A percentile compares a stretch with the other conserved stretches of the same genome.
These are phyloP conservation scores for Saksenaea oblongispora DNA, from an alignment of 371 early-diverging fungal species.

Conservation along the genomic window DNA sequence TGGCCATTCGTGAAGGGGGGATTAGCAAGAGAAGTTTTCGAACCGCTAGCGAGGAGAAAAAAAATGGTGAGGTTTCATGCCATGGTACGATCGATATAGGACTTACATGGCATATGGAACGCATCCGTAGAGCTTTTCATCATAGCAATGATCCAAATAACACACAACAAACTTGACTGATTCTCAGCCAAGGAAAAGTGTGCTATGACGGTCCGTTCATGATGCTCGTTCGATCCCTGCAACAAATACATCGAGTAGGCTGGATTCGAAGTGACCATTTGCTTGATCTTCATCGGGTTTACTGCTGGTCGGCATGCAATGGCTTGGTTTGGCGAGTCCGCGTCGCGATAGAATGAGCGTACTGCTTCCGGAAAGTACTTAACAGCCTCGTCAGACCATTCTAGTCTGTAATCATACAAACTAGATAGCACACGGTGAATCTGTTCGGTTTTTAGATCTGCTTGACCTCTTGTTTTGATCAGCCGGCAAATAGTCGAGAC, in stretches of 20 bases:
- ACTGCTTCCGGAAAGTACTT: constrained; percentile 59
- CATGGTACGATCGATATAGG: neutral
- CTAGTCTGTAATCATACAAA: constrained; percentile 53
- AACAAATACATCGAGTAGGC: constrained; percentile 30
- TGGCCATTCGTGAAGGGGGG: constrained; percentile 69
- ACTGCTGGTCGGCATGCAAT: constrained; percentile 28
- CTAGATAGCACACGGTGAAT: constrained; percentile 54
- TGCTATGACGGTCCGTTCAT: constrained; percentile 32
- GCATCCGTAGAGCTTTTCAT: constrained; percentile 34
- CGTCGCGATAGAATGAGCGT: constrained; percentile 45
- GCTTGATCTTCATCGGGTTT: constrained; percentile 34
- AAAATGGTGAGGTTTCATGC: neutral
- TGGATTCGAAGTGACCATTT: constrained; percentile 32
- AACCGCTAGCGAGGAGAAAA: constrained; percentile 38
- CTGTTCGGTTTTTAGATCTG: constrained; percentile 60
- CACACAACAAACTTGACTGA: constrained; percentile 68
- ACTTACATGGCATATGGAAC: constrained; percentile 41
- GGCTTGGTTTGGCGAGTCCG: constrained; percentile 24
- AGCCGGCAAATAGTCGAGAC: constrained; percentile 60
- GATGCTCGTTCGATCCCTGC: constrained; percentile 38
- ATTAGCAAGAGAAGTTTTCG: constrained; percentile 69
- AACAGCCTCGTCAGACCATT: constrained; percentile 59
- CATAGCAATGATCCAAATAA: constrained; percentile 65
- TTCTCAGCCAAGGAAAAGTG: constrained; percentile 61
- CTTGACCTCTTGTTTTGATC: constrained; percentile 66